Evolutionary conservation across 2,329 filamentous ascomycete species (phyloP), one percentile per base, ranked within the genome.

Genomic region (Fusarium anguioides): DNA sequence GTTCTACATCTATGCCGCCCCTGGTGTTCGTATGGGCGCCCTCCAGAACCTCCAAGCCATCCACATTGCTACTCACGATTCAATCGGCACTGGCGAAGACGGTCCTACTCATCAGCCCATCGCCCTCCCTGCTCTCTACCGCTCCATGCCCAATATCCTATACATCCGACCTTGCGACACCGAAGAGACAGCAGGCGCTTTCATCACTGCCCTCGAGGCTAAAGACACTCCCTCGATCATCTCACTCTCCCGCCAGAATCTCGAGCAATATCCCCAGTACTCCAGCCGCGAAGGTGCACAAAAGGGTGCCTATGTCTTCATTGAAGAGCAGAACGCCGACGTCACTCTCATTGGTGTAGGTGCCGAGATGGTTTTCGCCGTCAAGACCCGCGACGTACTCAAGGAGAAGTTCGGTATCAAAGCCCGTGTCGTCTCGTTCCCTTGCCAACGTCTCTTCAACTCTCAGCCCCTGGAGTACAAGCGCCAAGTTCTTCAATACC

Each of bases 91-190:
- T 35, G 87, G 87, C 3, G 84, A 89, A 64, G 84, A 89, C 63
- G 87, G 87, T 0, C 87, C 86, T 0, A 89, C 87, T 0, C 87
- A 89, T 65, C 87, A 89, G 72, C 87, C 87, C 4, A 83, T 89
- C 27, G 87, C 83, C 33, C 77, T 89, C 1, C 82, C 84, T 11
- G 75, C 82, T 0, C 77, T 89, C 4, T 89, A 86, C 72, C 83
- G 87, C 6, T 83, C 86, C 23, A 89, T 89, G 86, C 87, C 87
- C 1, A 88, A 89, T 59, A 64, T 89, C 1, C 76, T 85, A 2
- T 89, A 88, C 72, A 86, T 89, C 54, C 84, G 87, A 1, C 87
- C 87, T 0, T 81, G 81, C 44, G 87, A 89, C 62, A 82, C 80
- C 44, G 86, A 89, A 68, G 87, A 90, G 73, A 81, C 80, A 1